Evolutionary conservation across 495 filamentous ascomycete species (phyloP), one percentile per base, ranked within the genome.

Genomic region (Tuber calosporum): DNA sequence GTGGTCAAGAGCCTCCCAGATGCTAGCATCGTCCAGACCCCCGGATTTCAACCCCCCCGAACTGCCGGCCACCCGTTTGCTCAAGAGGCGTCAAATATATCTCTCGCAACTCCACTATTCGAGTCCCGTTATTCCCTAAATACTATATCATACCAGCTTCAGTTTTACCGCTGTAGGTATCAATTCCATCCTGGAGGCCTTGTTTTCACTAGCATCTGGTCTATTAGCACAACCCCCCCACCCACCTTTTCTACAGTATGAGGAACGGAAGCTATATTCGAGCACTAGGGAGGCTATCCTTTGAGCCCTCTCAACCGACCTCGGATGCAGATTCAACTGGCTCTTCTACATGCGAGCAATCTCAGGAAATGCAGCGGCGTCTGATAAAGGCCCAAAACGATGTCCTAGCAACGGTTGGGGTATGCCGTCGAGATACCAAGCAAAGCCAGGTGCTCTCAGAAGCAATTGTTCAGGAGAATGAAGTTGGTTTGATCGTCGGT

Each of bases 311-410:
- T 13, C 76, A 79, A 71, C 74, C 74, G 4, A 66, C 76, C 15
- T 74, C 76, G 48, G 68, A 45, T 62, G 30, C 48, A 22, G 73
- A 79, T 72, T 70, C 37, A n/a, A 71, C 72, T 15, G 40, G 72
- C 30, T 74, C 75, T 62, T 76, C 69, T 7, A 73, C 71, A 37
- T 78, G 76, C 7, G 73, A 81, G 38, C 79, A 70, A 68, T 75
- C 79, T 20, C 73, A 81, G 68, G 79, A 79, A 69, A 81, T 77
- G 48, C 80, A 81, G 66, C 74, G 74, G 17, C 69, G 75, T 22
- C 40, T 81, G 40, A 79, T 81, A 36, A 77, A 77, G 71, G 80
- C 80, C 36, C 80, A 81, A 72, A 81, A 81, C 45, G 80, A 81
- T 74, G 80, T 81, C 40, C 73, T 81, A 9, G 80, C 79, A 68